Base-by-base conservation (phyloP, 768 basidiomycete genomes). In the Phylloporus scabripes region DNA sequence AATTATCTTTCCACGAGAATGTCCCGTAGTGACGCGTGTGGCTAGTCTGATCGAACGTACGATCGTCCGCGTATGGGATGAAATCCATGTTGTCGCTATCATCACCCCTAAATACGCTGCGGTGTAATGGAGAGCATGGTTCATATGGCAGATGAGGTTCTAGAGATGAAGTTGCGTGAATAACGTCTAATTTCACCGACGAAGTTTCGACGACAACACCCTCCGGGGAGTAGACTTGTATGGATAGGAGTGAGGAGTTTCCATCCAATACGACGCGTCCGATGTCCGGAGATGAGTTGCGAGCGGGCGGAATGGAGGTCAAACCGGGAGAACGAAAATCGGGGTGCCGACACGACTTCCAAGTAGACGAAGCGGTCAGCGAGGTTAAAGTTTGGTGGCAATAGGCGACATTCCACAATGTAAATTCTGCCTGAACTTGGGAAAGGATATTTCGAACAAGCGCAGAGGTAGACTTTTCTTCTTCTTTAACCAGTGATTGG, bases 41-140 rank as follows among this genome's bases (percentile, higher is more conserved):
- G 14, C 44, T 56, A 3, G 39, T 26, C 29, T 61, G 65, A 43
- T 78, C 55, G 53, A 87, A 88, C 0, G 41, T 56, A 3, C 74
- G 72, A 38, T 87, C 84, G 56, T 87, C 83, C 0, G 77, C 71
- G 45, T 78, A 79, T 2, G 84, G 83, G 6, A 85, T 63, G 60
- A 85, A 87, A 2, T 72, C 70, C 72, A 85, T 74, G 18, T 67
- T 62, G 50, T 73, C 69, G 6, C 78, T 66, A 50, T 86, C 85
- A 51, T 86, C 83, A 4, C 80, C 82, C 15, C 70, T 67, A 39
- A 74, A 70, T 14, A 81, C 66, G 40, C 70, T 81, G 40, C 73
- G 70, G 10, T 60, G 55, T 2, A 72, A 53, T 1, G 83, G 79
- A 2, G 80, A 70, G 58, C 81, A 84, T 1, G 72, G 68, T 55